Percentiles rank a stretch among this genome's conserved stretches.
Conservation (phyloP, 202 grass and related monocot genomes). For the Zoysia matrella region DNA sequence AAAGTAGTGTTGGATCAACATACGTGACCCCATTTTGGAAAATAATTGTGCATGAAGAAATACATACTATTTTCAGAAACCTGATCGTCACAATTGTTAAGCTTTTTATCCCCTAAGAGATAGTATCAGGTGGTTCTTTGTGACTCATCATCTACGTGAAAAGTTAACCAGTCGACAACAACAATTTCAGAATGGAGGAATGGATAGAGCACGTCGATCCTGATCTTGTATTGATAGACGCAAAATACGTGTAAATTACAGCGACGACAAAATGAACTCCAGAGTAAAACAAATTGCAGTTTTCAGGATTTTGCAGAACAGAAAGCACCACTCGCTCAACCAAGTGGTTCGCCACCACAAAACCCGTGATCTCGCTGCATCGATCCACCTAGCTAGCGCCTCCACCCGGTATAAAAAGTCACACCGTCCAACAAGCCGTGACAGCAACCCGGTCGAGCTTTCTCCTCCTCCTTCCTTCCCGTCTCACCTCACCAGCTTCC, state of each 20-base stretch:
- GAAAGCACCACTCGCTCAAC: background rate
- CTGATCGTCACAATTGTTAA: too few species aligned
- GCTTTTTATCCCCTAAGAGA: too few species aligned
- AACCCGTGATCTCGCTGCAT: background rate
- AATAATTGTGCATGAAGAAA: background rate
- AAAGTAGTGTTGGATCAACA: background rate
- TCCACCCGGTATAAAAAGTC: constrained; percentile 25
- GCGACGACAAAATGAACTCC: background rate
- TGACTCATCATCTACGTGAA: too few species aligned
- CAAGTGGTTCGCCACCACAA: background rate
- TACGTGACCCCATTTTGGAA: background rate
- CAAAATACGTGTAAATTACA: background rate
- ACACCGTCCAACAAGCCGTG: constrained; percentile 32
- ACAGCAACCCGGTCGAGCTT: constrained; percentile 6
- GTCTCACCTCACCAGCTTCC: background rate
- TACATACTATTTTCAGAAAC: background rate
- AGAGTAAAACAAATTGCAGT: background rate
- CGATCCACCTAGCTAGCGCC: constrained; percentile 2
- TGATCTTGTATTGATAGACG: too few species aligned
- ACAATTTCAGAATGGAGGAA: too few species aligned
- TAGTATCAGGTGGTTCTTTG: too few species aligned
- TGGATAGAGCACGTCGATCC: too few species aligned
- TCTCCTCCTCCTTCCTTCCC: constrained; percentile 11
- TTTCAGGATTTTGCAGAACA: background rate
- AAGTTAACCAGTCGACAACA: too few species aligned